Base-by-base conservation (phyloP, 306 rosid genomes). In the Prunus mume region DNA sequence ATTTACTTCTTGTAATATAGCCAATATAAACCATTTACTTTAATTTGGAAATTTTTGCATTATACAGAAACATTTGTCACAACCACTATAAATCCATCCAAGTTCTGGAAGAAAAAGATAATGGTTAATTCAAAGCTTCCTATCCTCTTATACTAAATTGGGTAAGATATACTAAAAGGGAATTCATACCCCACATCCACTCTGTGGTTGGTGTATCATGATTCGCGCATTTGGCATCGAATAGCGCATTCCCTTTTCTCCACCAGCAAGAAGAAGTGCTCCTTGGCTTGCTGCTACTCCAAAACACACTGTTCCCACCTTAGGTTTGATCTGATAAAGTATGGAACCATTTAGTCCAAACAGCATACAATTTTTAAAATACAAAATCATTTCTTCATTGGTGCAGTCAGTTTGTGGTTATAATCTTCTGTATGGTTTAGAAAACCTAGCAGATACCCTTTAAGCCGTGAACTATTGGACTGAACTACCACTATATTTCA, bases 201-300 rank as follows among this genome's bases (percentile, higher is more conserved):
- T 83, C 72, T 89, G 99, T n/a, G 99, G 99, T 77, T 95, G 99
- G 80, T 88, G 95, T 74, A 95, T 88, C 99, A 92, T 90, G 65
- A 95, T 92, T 61, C 99, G 93, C 28, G 99, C 86, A 90, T 95
- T 95, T 76, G 99, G 99, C 99, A 95, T 95, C 25, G 97, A 79
- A 47, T 88, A 92, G 52, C 97, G 97, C 99, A 95, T 95, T 85
- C 99, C 97, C 81, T 92, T 95, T 84, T 92, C 97, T 74, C 99
- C 99, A 58, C 99, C 97, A 34, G 99, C 99, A 89, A 92, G 99
- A 69, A 95, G 93, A 82, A 95, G 93, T 45, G 97, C 95, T 50
- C 90, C 99, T 88, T 92, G 97, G 86, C 99, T 92, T 71, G 99
- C 99, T 51, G 97, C 99, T 50, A 95, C 96, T 77, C 99, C 97